Evolutionary conservation across 108 stramenopile species (phyloP).

Genomic region (Hondaea fermentalgiana): DNA sequence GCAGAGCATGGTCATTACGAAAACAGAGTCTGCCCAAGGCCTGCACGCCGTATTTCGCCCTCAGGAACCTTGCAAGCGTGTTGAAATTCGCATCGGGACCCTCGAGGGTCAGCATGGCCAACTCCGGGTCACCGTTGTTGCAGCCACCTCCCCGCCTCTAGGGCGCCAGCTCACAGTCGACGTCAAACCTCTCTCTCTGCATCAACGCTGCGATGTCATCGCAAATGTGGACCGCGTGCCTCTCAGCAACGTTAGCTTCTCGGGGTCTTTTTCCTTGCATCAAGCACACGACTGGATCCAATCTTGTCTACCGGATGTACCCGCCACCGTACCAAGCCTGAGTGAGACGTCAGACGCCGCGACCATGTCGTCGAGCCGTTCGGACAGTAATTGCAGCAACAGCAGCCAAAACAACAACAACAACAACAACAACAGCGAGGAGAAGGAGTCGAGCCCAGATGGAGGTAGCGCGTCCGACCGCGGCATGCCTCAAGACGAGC

Average conservation of each 20-base stretch:
- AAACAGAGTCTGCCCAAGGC: background rate
- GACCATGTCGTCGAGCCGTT: no score
- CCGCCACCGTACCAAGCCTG: background rate
- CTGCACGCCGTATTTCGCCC: background rate
- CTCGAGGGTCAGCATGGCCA: background rate
- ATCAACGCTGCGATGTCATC: background rate
- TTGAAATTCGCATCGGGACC: background rate
- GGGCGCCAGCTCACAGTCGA: background rate
- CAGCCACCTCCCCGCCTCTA: background rate
- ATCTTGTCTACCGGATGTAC: background rate
- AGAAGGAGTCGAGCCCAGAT: no score
- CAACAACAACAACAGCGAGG: no score
- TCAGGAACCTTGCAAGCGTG: background rate
- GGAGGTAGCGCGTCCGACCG: background rate
- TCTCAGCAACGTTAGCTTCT: background rate
- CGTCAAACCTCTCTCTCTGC: background rate
- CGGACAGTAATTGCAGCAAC: no score
- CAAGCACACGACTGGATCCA: conserved; percentile 6
- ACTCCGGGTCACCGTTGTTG: background rate
- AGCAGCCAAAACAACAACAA: no score
- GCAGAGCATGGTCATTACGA: background rate
- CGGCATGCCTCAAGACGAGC: background rate
- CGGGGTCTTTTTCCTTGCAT: background rate
- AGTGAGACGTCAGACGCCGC: background rate
- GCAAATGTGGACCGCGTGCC: background rate